Percentiles rank a stretch among this genome's conserved stretches.
Conservation (phyloP, 2,329 filamentous ascomycete genomes). For the Pezizomycotina sp. region DNA sequence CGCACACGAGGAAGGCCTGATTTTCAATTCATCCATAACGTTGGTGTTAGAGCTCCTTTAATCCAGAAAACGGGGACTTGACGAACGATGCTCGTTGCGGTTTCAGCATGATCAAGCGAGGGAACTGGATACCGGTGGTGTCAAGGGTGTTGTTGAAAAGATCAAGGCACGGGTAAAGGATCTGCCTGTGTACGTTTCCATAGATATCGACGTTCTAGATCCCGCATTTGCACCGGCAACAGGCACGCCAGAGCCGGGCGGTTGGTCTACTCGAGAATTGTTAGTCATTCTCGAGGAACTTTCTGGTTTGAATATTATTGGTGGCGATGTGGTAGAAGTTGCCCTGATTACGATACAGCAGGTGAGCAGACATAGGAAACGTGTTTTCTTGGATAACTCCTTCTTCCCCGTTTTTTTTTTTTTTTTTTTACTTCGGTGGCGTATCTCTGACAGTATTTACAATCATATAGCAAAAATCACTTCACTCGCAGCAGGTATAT, state of each 20-base stretch:
- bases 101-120: conserved; percentile 67
- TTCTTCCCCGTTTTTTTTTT: background rate
- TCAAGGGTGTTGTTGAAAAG: conserved; percentile 58
- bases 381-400: conserved; percentile 5
- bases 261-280: conserved; percentile 58
- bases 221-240: conserved; percentile 59
- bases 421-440: too few relatives aligned
- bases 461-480: too few relatives aligned
- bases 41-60: conserved; percentile 68
- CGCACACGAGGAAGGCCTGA: conserved; percentile 50
- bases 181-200: conserved; percentile 62
- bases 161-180: conserved; percentile 57
- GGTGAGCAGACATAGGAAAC: conserved; percentile 4
- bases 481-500: too few relatives aligned
- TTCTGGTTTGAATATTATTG: conserved; percentile 52
- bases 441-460: too few relatives aligned
- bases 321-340: conserved; percentile 57
- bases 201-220: conserved; percentile 80
- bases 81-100: conserved; percentile 69
- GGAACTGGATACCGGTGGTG: conserved; percentile 52
- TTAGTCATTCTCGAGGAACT: conserved; percentile 54
- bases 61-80: conserved; percentile 33
- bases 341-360: conserved; percentile 52
- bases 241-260: conserved; percentile 59
- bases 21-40: conserved; percentile 74